These are phyloP conservation scores for Davidsoniella virescens DNA, from an alignment of 2,329 filamentous ascomycete genomes.

Conservation along the genomic window DNA sequence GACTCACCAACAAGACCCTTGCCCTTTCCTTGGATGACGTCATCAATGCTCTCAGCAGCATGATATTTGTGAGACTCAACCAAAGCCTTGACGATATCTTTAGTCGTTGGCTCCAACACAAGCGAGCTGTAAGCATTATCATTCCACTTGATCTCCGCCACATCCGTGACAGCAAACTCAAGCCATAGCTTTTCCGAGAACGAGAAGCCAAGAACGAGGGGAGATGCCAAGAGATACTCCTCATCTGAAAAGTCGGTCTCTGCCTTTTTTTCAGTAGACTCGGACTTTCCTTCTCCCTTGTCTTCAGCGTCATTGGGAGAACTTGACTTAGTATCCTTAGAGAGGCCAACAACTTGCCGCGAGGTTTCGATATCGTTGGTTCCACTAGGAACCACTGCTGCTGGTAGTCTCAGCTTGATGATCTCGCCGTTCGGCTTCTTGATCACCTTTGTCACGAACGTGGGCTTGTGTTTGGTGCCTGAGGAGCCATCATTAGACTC, in stretches of 20 bases:
- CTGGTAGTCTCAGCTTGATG: no score
- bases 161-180: constrained; percentile 25
- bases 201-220: constrained; percentile 71
- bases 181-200: constrained; percentile 12
- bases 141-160: constrained; percentile 28
- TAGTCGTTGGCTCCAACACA: constrained; percentile 31
- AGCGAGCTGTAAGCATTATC: constrained; percentile 28
- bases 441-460: no score
- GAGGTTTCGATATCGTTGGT: no score
- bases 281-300: neutral
- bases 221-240: constrained; percentile 68
- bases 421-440: no score
- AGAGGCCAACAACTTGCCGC: no score
- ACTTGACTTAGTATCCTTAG: no score
- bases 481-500: no score
- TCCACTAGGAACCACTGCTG: no score
- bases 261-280: neutral
- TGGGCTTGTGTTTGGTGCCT: no score
- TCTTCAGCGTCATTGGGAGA: no score
- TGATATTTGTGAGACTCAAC: constrained; percentile 26
- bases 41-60: constrained; percentile 18
- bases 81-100: constrained; percentile 31
- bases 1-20: constrained; percentile 23
- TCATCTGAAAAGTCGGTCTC: constrained; percentile 55
- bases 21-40: constrained; percentile 28